Evolutionary conservation across 1,139 yeast species (phyloP), one percentile per base, ranked within the genome.

Genomic region (Blastobotrys proliferans): DNA sequence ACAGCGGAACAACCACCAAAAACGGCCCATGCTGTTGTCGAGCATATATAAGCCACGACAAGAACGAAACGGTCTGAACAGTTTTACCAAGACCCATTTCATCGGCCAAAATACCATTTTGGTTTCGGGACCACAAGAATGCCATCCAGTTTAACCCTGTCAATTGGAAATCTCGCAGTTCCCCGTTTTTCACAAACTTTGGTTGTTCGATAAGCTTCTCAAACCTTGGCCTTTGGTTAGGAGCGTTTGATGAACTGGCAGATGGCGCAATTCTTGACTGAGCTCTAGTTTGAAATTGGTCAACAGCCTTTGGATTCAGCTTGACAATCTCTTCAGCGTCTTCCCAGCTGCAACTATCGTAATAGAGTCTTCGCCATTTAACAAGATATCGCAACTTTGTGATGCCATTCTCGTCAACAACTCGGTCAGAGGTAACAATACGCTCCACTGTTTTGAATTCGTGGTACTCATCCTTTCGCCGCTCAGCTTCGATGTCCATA

Each of bases 71-170:
- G 0, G 98, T 92, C 67, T 92, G 99, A 20, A 92, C 97, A 6
- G 99, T 92, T 63, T 92, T 92, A 55, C 99, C 99, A 44, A 94
- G 73, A 45, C 99, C 99, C 99, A 94, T 94, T 50, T 94, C 99
- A 69, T 94, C 99, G 4, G 99, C 98, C 38, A 94, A 70, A 43
- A 94, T 94, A 44, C 99, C 99, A 63, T 92, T 94, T 66, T 92
- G 97, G 63, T 92, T 87, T 60, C 97, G 77, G 2, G 96, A 86
- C 98, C 98, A 94, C 51, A 94, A 71, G 61, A 88, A 94, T 0
- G 98, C 98, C 98, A 94, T 94, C 99, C 98, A 94, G 65, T 94
- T 94, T 51, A 94, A 74, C 49, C 99, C 99, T 0, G 98, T 92
- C 60, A 94, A 74, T 68, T 94, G 99, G 75, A 94, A 92, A 68